Base-by-base conservation (phyloP, 225 moss, liverwort and hornwort species). In the Lunularia cruciata region DNA sequence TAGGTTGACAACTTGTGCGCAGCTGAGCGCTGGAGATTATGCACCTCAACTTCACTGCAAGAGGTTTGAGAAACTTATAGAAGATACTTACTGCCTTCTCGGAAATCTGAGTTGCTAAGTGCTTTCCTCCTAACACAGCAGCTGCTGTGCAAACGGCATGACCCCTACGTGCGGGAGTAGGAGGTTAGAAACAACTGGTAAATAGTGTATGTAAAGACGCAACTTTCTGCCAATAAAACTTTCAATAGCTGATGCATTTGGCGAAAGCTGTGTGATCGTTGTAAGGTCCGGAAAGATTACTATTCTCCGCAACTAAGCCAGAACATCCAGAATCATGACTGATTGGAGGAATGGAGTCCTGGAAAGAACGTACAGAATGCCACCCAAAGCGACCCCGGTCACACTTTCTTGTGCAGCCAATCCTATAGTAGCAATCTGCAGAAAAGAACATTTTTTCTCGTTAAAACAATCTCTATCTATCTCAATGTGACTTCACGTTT, bases 91-190 rank as follows among this genome's bases (percentile, higher is more conserved):
- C 94, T 46, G 86, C 80, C 83, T 76, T 89, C 74, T 94, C 94
- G 62, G 91, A 94, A 65, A 94, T 94, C 59, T 86, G 89, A 38
- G 85, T 83, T 39, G 94, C 91, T 67, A 94, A 67, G 74, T 91
- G 91, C 77, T 91, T 94, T 65, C 94, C 94, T 78, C 94, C 94
- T 56, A 91, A 57, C 40, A 94, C 94, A 6, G 94, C 94, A 71
- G 91, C 87, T 72, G 86, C 77, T 58, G 94, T 91, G 71, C 94
- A 94, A 47, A 94, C 47, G 59, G 87, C 86, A 65, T 91, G 91
- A 26, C 94, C 94, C 75, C 91, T 94, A 83, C 45, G 69, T 28
- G 20, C 47, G 40, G 13, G 8, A 40, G 40, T 39, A 20, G 22
- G 10, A 43, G 40, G n/a, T n/a, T 31, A 7, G 3, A 13, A 26